These are phyloP conservation scores for Cyclaneusma minus DNA, from an alignment of 2,329 filamentous ascomycete genomes.

Conservation along the genomic window DNA sequence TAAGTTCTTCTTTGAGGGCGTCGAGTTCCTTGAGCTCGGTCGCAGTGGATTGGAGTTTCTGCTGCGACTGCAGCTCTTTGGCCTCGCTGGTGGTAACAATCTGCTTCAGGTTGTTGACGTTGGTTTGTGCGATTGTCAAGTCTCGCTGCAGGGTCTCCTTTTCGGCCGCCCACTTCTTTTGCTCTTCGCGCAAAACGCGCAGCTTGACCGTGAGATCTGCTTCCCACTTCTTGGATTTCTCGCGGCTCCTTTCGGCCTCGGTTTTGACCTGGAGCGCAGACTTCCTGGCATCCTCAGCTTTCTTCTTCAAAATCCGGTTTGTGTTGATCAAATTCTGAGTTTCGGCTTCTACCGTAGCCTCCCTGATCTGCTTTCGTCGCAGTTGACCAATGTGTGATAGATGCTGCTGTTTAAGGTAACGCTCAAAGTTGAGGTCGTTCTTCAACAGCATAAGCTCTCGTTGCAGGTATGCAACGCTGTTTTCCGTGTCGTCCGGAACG, in stretches of 20 bases:
- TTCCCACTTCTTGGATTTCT: constrained; percentile 66
- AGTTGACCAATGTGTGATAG: constrained; percentile 68
- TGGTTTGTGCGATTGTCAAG: constrained; percentile 38
- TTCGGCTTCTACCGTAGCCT: constrained; percentile 67
- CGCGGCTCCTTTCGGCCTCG: constrained; percentile 56
- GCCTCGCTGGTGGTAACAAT: constrained; percentile 56
- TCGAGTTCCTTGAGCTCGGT: constrained; percentile 44
- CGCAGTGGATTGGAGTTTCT: constrained; percentile 48
- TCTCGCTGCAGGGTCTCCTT: constrained; percentile 40
- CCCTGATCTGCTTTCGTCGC: constrained; percentile 56
- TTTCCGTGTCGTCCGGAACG: constrained; percentile 19
- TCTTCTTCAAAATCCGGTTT: constrained; percentile 57
- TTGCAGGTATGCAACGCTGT: constrained; percentile 41
- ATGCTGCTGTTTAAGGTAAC: constrained; percentile 72
- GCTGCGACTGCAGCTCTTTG: constrained; percentile 45
- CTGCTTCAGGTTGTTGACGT: constrained; percentile 47
- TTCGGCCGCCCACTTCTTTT: constrained; percentile 46
- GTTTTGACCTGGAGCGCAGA: constrained; percentile 54
- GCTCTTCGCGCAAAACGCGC: constrained; percentile 50
- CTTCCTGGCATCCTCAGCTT: constrained; percentile 58
- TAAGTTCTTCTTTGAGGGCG: too few species aligned
- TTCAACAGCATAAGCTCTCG: constrained; percentile 61
- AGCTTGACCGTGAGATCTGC: constrained; percentile 53
- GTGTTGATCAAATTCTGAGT: constrained; percentile 67
- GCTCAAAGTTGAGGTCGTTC: constrained; percentile 71